phyloP scores from a whole-genome alignment of 1,139 yeast species.

The Scheffersomyces insectosa region DNA sequence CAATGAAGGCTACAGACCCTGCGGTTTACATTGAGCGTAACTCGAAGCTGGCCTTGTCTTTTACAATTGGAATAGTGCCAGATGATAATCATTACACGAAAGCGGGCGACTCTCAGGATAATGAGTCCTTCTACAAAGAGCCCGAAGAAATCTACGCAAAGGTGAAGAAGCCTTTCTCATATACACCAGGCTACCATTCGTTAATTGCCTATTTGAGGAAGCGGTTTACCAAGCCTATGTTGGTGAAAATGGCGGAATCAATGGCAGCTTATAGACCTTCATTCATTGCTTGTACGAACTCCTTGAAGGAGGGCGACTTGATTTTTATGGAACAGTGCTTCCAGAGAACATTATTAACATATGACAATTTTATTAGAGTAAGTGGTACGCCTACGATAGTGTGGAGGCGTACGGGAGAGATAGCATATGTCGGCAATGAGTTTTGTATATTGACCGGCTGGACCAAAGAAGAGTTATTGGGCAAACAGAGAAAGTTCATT shows the following conservation, averaged over 20 bases:
- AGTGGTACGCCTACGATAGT: slow-evolving; percentile 94
- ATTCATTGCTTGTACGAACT: slow-evolving; percentile 88
- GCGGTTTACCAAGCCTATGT: slow-evolving; percentile 67
- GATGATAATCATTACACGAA: slow-evolving; percentile 33
- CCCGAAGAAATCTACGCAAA: slow-evolving; percentile 81
- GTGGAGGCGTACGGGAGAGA: slow-evolving; percentile 95
- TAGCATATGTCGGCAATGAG: slow-evolving; percentile 91
- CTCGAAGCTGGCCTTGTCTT: slow-evolving; percentile 49
- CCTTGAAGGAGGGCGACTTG: slow-evolving; percentile 84
- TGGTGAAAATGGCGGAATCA: slow-evolving; percentile 81
- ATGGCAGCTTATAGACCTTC: slow-evolving; percentile 91
- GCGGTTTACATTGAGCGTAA: slow-evolving; percentile 40
- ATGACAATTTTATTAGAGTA: slow-evolving; percentile 77
- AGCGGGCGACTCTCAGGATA: slow-evolving; percentile 18
- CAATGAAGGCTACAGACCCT: slow-evolving; percentile 43
- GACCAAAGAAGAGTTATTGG: slow-evolving; percentile 67
- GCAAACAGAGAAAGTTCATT: slow-evolving; percentile 65
- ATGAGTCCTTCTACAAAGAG: slow-evolving; percentile 45
- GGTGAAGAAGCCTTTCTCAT: slow-evolving; percentile 75
- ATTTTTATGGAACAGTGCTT: slow-evolving; percentile 96
- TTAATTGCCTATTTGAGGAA: slow-evolving; percentile 71
- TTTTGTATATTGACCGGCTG: slow-evolving; percentile 90
- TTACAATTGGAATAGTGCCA: slow-evolving; percentile 52
- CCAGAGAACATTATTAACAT: slow-evolving; percentile 86
- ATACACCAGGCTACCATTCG: slow-evolving; percentile 88